Base-by-base conservation (phyloP, 495 filamentous ascomycete genomes). In the Hypoxylon crocopeplum region DNA sequence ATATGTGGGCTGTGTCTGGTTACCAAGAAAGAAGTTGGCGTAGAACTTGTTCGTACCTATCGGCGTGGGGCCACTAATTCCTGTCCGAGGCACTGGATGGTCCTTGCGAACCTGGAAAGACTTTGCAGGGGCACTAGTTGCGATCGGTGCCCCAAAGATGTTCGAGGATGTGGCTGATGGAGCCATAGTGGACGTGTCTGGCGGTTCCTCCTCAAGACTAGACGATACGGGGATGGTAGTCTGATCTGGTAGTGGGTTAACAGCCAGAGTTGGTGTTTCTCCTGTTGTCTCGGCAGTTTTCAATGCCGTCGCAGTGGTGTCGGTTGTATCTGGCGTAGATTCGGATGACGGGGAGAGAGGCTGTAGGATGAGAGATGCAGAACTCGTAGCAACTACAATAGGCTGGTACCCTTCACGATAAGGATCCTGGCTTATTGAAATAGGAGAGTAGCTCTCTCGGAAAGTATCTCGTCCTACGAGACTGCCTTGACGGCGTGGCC, bases 21-120 rank as follows among this genome's bases (percentile, higher is more conserved):
- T 81, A 2, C 87, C 91, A 2, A 97, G 76, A 66, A 93, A 94
- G 59, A 96, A 86, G 41, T 95, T 96, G 46, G 86, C 85, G 66
- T 96, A 96, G 72, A 97, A 98, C 64, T 96, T 97, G 68, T 97
- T 95, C 10, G 92, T 94, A 44, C 83, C 76, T 57, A 90, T 80
- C 0, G 88, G 88, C 1, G 64, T 71, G 2, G 73, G 70, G 15
- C 82, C 74, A 41, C 36, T 52, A 50, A 77, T 75, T 20, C 72
- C 76, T 12, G 69, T 59, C 12, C 75, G 69, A 19, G 72, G 64
- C 10, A 76, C 69, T 0, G 78, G 78, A 49, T 81, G 76, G 49
- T 76, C 70, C n/a, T 69, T 59, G 5, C 56, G 71, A 75, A 79
- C 72, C 17, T 71, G 46, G 56, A 93, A 84, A 25, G 72, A 75